A percentile compares a stretch with the other conserved stretches of the same genome.
These are phyloP conservation scores for Hebeloma cylindrosporum DNA, from an alignment of 768 basidiomycete genomes.

Conservation along the genomic window DNA sequence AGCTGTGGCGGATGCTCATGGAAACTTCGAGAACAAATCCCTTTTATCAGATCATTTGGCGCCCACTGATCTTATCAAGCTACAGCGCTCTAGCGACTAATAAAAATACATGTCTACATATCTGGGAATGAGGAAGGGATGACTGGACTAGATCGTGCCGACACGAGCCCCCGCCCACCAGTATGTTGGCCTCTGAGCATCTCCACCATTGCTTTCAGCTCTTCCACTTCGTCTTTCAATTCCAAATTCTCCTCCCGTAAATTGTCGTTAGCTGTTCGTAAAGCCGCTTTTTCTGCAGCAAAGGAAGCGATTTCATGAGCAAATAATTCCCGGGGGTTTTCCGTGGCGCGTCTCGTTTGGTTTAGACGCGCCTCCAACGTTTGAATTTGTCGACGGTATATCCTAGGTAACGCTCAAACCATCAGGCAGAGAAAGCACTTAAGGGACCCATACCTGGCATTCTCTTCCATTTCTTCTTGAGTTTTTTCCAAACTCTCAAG, in stretches of 20 bases:
- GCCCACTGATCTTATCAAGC: not conserved
- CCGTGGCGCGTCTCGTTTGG: conserved; percentile 44
- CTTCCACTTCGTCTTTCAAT: conserved; percentile 49
- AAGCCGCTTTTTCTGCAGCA: conserved; percentile 43
- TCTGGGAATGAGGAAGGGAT: conserved; percentile 18
- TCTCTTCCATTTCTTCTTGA: conserved; percentile 54
- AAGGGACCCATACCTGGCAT: no score
- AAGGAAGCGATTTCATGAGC: conserved; percentile 46
- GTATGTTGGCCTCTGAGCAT: conserved; percentile 58
- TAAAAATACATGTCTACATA: no score
- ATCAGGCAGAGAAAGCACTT: conserved; percentile 18
- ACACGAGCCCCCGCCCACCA: conserved; percentile 41
- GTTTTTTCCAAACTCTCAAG: conserved; percentile 58
- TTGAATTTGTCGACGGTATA: conserved; percentile 59
- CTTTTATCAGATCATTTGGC: conserved; percentile 5
- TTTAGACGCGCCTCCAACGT: conserved; percentile 57
- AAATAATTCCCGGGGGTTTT: conserved; percentile 27
- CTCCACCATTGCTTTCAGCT: conserved; percentile 71
- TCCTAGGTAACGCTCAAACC: conserved; percentile 33
- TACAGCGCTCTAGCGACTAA: not conserved
- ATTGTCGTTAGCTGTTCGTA: conserved; percentile 50
- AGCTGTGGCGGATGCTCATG: conserved; percentile 25
- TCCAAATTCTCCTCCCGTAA: conserved; percentile 57
- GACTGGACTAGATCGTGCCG: conserved; percentile 45
- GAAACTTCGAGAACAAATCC: conserved; percentile 45